Percentiles rank a stretch among this genome's conserved stretches.
Evolutionary conservation across 768 basidiomycete species (phyloP).

Genomic region (Termitomyces sp.): DNA sequence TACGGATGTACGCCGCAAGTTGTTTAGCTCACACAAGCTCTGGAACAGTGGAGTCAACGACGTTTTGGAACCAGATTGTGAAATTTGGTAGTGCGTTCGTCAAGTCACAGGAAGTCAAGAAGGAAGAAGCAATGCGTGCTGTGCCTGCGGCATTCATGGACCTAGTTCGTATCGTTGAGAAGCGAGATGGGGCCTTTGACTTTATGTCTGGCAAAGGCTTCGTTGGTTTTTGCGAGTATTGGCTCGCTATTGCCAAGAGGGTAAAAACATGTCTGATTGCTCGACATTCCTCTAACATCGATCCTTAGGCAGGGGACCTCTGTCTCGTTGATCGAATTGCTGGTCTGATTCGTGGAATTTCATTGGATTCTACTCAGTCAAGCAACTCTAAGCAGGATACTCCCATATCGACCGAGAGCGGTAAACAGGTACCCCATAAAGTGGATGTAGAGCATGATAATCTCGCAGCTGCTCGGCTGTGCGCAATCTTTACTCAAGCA

Average conservation of each 20-base stretch:
- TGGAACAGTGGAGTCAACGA: slow-evolving; percentile 41
- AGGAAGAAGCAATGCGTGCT: slow-evolving; percentile 26
- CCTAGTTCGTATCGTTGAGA: slow-evolving; percentile 35
- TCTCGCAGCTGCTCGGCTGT: slow-evolving; percentile 35
- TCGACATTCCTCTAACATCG: background rate
- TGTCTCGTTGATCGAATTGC: slow-evolving; percentile 42
- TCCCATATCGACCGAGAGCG: background rate
- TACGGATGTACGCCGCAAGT: slow-evolving; percentile 41
- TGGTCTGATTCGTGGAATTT: slow-evolving; percentile 26
- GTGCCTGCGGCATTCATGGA: slow-evolving; percentile 40
- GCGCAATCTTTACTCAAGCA: slow-evolving; percentile 38
- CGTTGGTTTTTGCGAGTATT: slow-evolving; percentile 63
- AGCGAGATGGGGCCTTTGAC: slow-evolving; percentile 22
- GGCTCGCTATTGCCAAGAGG: slow-evolving; percentile 62
- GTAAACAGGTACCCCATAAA: background rate
- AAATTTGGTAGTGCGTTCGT: slow-evolving; percentile 45
- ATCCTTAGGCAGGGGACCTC: slow-evolving; percentile 41
- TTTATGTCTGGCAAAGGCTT: slow-evolving; percentile 53
- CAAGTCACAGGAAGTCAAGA: slow-evolving; percentile 23
- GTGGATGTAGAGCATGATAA: slow-evolving; percentile 13
- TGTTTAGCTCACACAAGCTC: slow-evolving; percentile 42
- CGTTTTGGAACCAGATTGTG: slow-evolving; percentile 68
- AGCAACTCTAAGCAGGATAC: background rate
- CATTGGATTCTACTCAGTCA: slow-evolving; percentile 14
- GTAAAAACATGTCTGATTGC: slow-evolving; percentile 25